Conservation (phyloP, 805 yeast species). For the Metschnikowia gruessii region DNA sequence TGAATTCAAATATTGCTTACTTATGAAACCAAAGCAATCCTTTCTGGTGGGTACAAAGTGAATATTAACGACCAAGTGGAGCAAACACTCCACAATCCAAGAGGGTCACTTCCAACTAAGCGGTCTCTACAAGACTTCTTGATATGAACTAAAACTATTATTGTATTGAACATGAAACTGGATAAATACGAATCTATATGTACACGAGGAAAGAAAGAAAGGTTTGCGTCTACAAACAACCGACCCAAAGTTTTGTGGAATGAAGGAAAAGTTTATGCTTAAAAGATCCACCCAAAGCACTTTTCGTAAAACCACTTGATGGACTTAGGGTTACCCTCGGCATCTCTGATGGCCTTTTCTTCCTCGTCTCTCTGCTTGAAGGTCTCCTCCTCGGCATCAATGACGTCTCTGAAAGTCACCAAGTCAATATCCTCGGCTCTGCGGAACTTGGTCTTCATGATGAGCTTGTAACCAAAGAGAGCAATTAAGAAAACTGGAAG, state of each 20-base stretch:
- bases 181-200: no score
- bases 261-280: conserved; percentile 9
- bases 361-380: conserved; percentile 35
- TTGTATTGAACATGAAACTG: no score
- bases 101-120: no score
- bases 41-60: no score
- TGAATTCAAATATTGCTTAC: no score
- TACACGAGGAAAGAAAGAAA: no score
- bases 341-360: conserved; percentile 34
- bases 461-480: conserved; percentile 58
- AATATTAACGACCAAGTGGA: no score
- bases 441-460: conserved; percentile 47
- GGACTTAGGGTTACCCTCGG: conserved; percentile 43
- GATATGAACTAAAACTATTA: no score
- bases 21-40: no score
- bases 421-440: conserved; percentile 60
- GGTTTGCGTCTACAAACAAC: neutral
- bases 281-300: conserved; percentile 49
- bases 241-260: neutral
- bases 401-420: conserved; percentile 51
- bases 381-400: conserved; percentile 51
- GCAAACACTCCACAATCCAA: no score
- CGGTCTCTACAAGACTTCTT: no score
- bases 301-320: conserved; percentile 49
- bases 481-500: conserved; percentile 60